These are phyloP conservation scores for Apiotrichum gracile DNA, from an alignment of 1,284 basidiomycete genomes.

Conservation along the genomic window DNA sequence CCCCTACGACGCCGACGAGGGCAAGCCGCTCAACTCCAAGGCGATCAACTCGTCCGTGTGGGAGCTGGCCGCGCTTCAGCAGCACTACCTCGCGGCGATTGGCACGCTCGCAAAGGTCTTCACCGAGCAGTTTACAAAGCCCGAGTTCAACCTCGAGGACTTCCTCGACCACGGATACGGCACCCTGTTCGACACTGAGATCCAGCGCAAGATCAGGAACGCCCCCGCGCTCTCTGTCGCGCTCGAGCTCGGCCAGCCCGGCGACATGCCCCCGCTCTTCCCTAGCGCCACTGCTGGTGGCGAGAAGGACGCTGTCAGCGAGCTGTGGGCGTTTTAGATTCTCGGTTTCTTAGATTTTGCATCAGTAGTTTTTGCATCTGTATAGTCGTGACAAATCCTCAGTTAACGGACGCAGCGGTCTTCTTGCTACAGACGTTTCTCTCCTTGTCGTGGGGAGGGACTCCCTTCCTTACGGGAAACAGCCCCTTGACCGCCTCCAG, in stretches of 20 bases:
- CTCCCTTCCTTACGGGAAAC: too few species aligned
- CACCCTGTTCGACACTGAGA: constrained; percentile 87
- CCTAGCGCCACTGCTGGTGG: background rate
- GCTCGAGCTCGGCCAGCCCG: constrained; percentile 21
- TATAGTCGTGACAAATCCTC: background rate
- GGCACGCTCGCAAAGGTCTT: constrained; percentile 81
- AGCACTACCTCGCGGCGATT: constrained; percentile 80
- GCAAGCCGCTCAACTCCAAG: constrained; percentile 67
- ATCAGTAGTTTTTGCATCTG: background rate
- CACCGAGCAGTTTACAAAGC: constrained; percentile 87
- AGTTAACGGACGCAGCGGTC: too few species aligned
- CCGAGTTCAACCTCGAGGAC: constrained; percentile 84
- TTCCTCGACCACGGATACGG: constrained; percentile 93
- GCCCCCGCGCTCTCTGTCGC: constrained; percentile 59
- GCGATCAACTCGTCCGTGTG: constrained; percentile 85
- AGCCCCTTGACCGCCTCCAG: too few species aligned
- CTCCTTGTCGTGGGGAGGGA: too few species aligned
- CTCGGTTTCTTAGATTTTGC: background rate
- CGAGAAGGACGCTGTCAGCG: constrained; percentile 3
- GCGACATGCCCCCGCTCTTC: constrained; percentile 7
- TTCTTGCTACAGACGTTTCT: too few species aligned
- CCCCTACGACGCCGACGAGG: constrained; percentile 59
- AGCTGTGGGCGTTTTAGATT: constrained; percentile 10
- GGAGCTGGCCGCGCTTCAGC: constrained; percentile 76
- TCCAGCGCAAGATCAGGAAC: constrained; percentile 69